Evolutionary conservation across 2,329 filamentous ascomycete genomes (phyloP), one percentile per base, ranked within the genome.

Genomic region (Emmonsiellopsis sp.): DNA sequence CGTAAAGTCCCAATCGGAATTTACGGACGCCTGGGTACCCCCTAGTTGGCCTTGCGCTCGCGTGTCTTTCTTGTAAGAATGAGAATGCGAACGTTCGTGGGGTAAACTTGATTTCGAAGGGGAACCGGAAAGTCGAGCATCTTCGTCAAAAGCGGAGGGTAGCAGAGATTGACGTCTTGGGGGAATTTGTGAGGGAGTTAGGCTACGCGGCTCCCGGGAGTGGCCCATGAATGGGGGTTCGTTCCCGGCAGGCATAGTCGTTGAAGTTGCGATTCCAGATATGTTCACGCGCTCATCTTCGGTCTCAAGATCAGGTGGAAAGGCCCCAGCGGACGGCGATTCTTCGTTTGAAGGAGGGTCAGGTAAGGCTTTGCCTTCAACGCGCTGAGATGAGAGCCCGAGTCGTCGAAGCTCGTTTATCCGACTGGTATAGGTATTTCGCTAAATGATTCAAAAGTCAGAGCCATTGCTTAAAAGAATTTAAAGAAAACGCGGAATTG

Each of bases 381-480:
- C 44, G 41, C 65, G 64, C 64, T 68, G 78, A 67, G 69, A 83
- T 5, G 67, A 65, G 44, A 71, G 62, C 76, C 61, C 83, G 63
- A 93, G 81, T 58, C 85, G 83, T 62, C 87, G 82, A 41, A 98
- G 76, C 68, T 98, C 93, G 47, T 86, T 84, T 61, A 97, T 95
- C 53, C 93, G 85, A 54, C 85, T 89, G 50, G 86, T 89, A 68
- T 98, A 98, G 1, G 92, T 96, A 59, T 86, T 83, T 64, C 89
- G 85, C 89, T 94, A 62, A 44, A 41, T 11, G 38, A 10, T 34
- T 20, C 26, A 15, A n/a, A 44, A n/a, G 47, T 52, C 30, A 52
- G 50, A 26, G 20, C 20, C 20, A 26, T 26, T 26, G 20, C 20
- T 26, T 26, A 26, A 26, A 26, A 51, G 20, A 54, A 43, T 40